Evolutionary conservation across 495 filamentous ascomycete genomes (phyloP), one percentile per base, ranked within the genome.

Genomic region (Tuber brumale): DNA sequence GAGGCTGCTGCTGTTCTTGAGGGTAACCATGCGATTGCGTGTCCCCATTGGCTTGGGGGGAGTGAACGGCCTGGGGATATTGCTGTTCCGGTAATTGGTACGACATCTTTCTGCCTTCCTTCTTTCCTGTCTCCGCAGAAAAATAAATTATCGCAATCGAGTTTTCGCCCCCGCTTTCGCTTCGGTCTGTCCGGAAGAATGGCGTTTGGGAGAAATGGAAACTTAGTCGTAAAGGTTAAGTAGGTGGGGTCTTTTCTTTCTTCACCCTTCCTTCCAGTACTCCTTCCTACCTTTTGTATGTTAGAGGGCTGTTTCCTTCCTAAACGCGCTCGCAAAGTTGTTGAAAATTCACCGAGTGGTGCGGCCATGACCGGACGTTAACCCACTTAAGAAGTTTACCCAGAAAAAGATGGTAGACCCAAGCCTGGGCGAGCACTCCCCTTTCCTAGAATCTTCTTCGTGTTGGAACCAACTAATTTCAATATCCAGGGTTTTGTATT

Each of bases 31-130:
- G 71, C 73, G 44, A 44, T 70, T 57, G 27, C n/a, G 72, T 37
- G 66, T 75, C 31, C 43, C 74, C 75, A 75, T 31, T 75, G 21
- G 57, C 41, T 75, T 61, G 27, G 9, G 23, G 42, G 61, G 66
- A 10, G 7, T 75, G 46, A n/a, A 21, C 37, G 18, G 69, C n/a
- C 51, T 61, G 31, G 31, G 57, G 57, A 35, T 45, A n/a, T 37
- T 72, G 42, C 19, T 37, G 69, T 61, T 75, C 44, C 3, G 61
- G 43, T 19, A 42, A 39, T 27, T 72, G 69, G 31, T 75, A 72
- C 37, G 45, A 35, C 45, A 73, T 44, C n/a, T 61, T 57, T 57
- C 23, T 8, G 21, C 21, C n/a, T 41, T 21, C 61, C 44, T 27
- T 71, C 43, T 1, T 37, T 72, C 69, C 42, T 75, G n/a, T 27